Conservation (phyloP, 441 rosid genomes). For the Brassica hybrid region DNA sequence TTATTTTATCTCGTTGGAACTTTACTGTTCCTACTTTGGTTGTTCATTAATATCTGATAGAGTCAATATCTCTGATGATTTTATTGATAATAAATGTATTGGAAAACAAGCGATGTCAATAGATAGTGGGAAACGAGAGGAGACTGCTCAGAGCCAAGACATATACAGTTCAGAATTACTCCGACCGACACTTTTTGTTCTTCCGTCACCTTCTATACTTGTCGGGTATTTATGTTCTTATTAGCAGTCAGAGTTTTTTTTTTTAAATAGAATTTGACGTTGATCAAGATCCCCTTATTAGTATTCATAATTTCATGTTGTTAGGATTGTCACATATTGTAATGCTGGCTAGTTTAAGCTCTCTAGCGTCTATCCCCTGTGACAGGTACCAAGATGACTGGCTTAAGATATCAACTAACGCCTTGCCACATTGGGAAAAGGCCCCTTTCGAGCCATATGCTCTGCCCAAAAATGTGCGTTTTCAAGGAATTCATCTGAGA, state of each 20-base stretch:
- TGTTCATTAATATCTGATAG: constrained; percentile 24
- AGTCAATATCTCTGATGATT: constrained; percentile 29
- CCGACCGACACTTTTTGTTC: constrained; percentile 82
- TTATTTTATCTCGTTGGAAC: constrained; percentile 58
- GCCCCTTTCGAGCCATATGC: too few relatives aligned
- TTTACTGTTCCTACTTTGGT: constrained; percentile 20
- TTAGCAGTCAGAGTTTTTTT: constrained; percentile 14
- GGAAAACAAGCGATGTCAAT: constrained; percentile 48
- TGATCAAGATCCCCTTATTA: constrained; percentile 28
- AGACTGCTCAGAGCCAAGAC: constrained; percentile 72
- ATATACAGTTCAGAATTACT: constrained; percentile 68
- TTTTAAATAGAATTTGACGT: neutral
- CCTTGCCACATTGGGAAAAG: constrained; percentile 97
- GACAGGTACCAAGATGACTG: constrained; percentile 99
- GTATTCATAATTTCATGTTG: constrained; percentile 5
- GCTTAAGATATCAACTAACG: constrained; percentile 89
- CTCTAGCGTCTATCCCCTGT: constrained; percentile 26
- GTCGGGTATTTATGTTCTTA: constrained; percentile 74
- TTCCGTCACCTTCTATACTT: constrained; percentile 97
- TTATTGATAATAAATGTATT: constrained; percentile 24
- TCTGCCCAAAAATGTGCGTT: constrained; percentile 78
- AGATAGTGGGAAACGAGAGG: constrained; percentile 84
- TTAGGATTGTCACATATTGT: constrained; percentile 14
- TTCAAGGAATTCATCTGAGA: constrained; percentile 18
- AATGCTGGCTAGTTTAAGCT: constrained; percentile 19